These are phyloP conservation scores for Thermothielavioides terrestris DNA, from an alignment of 495 filamentous ascomycete genomes.

Conservation along the genomic window DNA sequence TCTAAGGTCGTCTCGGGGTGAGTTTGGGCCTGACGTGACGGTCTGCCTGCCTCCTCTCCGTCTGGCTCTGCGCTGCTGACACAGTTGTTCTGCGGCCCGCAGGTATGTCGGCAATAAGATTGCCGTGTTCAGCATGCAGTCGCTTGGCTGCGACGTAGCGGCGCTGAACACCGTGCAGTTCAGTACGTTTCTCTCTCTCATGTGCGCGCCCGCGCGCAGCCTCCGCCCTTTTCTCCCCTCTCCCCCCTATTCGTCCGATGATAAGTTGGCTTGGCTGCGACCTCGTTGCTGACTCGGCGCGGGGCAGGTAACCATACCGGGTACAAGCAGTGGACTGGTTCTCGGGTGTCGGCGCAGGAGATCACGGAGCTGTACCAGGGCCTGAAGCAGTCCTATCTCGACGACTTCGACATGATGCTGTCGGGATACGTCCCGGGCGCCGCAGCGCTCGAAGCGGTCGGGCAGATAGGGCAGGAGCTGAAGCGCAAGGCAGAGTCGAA, in stretches of 20 bases:
- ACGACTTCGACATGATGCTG: conserved; percentile 83
- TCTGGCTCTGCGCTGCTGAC: background rate
- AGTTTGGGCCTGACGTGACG: conserved; percentile 28
- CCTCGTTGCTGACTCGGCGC: conserved; percentile 1
- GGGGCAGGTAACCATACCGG: conserved; percentile 83
- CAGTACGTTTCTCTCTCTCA: conserved; percentile 45
- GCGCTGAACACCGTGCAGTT: conserved; percentile 94
- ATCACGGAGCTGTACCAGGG: conserved; percentile 81
- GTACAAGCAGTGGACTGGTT: conserved; percentile 80
- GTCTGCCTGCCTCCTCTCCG: background rate
- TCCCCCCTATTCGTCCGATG: too few relatives aligned
- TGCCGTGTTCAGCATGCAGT: conserved; percentile 85
- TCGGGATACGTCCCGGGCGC: conserved; percentile 89
- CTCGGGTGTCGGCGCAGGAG: conserved; percentile 66
- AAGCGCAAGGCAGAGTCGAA: conserved; percentile 51
- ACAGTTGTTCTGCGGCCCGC: background rate
- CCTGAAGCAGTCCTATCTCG: conserved; percentile 69
- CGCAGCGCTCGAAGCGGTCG: conserved; percentile 72
- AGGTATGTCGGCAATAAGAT: conserved; percentile 98
- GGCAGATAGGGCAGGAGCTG: conserved; percentile 71
- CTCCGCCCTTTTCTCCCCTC: background rate
- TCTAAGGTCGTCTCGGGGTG: conserved; percentile 71
- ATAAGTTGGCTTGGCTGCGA: too few relatives aligned
- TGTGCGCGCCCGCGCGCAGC: background rate
- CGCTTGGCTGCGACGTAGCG: conserved; percentile 85